A percentile compares a stretch with the other conserved stretches of the same genome.
Conservation (phyloP, 1,284 basidiomycete genomes). For the Exobasidium rhododendri region DNA sequence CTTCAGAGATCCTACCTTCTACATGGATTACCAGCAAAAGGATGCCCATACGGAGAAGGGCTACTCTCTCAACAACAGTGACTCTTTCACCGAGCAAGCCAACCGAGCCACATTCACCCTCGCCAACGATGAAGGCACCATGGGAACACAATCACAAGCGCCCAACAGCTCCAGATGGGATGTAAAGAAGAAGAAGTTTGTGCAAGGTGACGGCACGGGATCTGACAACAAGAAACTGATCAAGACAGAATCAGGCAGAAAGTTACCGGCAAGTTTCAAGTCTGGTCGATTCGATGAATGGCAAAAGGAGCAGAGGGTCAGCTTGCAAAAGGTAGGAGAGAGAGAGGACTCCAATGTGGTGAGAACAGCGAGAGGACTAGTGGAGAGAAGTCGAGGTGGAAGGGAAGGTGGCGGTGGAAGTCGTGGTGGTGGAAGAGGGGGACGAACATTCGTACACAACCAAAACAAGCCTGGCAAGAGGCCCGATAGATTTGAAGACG, state of each 20-base stretch:
- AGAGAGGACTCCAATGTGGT: conserved; percentile 58
- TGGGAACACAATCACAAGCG: conserved; percentile 46
- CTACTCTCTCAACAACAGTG: conserved; percentile 55
- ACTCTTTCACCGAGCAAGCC: conserved; percentile 82
- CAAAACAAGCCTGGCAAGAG: conserved; percentile 3
- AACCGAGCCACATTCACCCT: conserved; percentile 77
- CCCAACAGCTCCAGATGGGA: conserved; percentile 74
- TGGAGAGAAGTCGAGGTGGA: conserved; percentile 68
- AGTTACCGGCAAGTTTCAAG: conserved; percentile 88
- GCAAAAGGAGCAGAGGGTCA: conserved; percentile 72
- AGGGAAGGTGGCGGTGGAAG: conserved; percentile 53
- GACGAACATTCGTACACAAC: conserved; percentile 12
- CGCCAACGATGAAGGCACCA: conserved; percentile 65
- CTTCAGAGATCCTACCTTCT: conserved; percentile 81
- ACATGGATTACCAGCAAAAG: conserved; percentile 84
- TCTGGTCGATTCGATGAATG: conserved; percentile 93
- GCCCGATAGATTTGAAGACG: conserved; percentile 10
- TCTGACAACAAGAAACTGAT: conserved; percentile 94
- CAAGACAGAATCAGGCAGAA: conserved; percentile 83
- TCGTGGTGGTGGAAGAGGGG: neutral
- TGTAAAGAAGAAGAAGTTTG: conserved; percentile 92
- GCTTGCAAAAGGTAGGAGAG: conserved; percentile 78
- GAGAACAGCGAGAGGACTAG: conserved; percentile 15
- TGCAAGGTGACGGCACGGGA: conserved; percentile 77
- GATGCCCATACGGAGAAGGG: conserved; percentile 83